Conservation (phyloP, 352 stramenopile genomes). For the Phytophthora nicotianae region DNA sequence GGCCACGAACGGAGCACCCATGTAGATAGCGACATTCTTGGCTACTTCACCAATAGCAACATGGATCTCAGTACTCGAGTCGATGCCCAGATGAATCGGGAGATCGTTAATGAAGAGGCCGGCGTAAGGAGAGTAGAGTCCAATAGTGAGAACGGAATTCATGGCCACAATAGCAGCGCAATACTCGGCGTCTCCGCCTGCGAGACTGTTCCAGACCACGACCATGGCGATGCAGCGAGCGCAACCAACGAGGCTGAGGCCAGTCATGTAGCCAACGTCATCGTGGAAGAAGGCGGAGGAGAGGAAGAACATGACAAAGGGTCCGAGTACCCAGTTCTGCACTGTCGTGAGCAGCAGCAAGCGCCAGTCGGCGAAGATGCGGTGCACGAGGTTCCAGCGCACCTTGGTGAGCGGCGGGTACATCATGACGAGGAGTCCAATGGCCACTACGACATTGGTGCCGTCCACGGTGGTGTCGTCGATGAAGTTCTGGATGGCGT, state of each 20-base stretch:
- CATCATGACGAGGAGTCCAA: conserved; percentile 65
- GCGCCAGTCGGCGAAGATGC: conserved; percentile 46
- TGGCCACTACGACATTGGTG: conserved; percentile 58
- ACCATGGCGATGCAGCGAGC: conserved; percentile 79
- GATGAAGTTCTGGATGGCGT: conserved; percentile 44
- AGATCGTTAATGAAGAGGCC: conserved; percentile 62
- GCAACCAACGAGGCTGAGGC: conserved; percentile 64
- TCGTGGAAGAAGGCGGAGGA: conserved; percentile 49
- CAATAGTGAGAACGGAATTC: conserved; percentile 70
- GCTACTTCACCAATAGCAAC: conserved; percentile 50
- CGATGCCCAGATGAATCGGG: conserved; percentile 41
- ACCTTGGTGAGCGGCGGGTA: conserved; percentile 58
- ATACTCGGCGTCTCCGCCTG: conserved; percentile 63
- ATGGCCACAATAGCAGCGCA: conserved; percentile 70
- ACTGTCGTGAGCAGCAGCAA: conserved; percentile 59
- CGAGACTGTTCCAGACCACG: conserved; percentile 72
- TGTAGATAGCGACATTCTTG: conserved; percentile 66
- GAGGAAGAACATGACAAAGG: conserved; percentile 62
- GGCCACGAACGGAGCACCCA: conserved; percentile 53
- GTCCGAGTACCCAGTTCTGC: conserved; percentile 63
- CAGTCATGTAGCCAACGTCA: conserved; percentile 58
- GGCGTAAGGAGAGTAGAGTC: conserved; percentile 63
- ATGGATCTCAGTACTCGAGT: conserved; percentile 41
- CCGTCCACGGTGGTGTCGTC: conserved; percentile 47
- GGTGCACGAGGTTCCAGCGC: conserved; percentile 59